Evolutionary conservation across 371 early-diverging fungal genomes (phyloP), one percentile per base, ranked within the genome.

Genomic region (Globomyces sp.): DNA sequence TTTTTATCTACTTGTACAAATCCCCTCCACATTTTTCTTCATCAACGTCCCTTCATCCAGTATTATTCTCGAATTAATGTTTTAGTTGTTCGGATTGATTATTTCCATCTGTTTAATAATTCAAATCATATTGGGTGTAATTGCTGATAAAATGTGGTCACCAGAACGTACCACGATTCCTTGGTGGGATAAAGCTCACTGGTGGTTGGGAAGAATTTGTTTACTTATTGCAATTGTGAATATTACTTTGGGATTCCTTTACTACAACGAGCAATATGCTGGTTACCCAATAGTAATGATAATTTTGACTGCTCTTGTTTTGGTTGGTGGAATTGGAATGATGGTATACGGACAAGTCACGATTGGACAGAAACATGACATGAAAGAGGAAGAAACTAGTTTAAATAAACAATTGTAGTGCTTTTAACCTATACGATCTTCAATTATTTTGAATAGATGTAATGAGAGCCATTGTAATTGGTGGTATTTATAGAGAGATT

Each of bases 151-250:
- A 37, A 36, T 76, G 34, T 76, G 51, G 44, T 10, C 3, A 24
- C 51, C 71, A 6, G 63, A 74, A 9, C 55, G 74, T 5, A 58
- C 10, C 11, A 9, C 46, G 4, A 60, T 74, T 43, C 74, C 77
- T 2, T 71, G 71, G 71, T 71, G 66, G 67, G 77, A 76, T 55
- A 67, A 64, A 57, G 43, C 64, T 52, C 74, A 76, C 64, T 74
- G 74, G 74, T 77, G 72, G 71, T 6, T 68, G 2, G 77, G 77
- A 1, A 36, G 77, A 4, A 0, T 66, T 11, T 10, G 57, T 0
- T 50, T 68, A 24, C 41, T 71, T 6, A 45, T 37, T 5, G 50
- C 66, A 3, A 11, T 70, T 5, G 65, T 64, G 1, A 60, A 55
- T 39, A 55, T 55, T 55, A 55, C 55, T 55, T 39, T 55, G 55